Conservation (phyloP, 768 basidiomycete genomes). For the Daedaleopsis nitida region DNA sequence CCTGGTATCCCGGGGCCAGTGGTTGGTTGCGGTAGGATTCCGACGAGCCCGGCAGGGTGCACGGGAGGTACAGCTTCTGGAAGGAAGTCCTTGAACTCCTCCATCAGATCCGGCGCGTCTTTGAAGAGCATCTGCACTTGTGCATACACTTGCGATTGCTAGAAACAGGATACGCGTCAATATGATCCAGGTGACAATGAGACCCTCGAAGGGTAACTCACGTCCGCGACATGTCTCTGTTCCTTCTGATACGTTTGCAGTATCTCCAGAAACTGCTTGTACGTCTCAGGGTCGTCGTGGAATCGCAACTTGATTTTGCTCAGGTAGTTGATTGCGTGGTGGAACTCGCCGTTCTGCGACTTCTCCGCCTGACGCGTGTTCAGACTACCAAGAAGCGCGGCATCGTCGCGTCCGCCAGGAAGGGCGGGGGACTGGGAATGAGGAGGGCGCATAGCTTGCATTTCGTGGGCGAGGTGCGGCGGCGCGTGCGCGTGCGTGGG, state of each 20-base stretch:
- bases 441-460: constrained; percentile 26
- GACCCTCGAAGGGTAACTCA: constrained; percentile 47
- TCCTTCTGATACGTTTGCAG: constrained; percentile 85
- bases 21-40: constrained; percentile 53
- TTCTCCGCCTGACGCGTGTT: constrained; percentile 24
- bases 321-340: constrained; percentile 94
- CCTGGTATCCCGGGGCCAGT: constrained; percentile 36
- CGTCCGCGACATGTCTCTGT: constrained; percentile 69
- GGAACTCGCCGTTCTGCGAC: constrained; percentile 63
- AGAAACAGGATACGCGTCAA: background rate
- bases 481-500: constrained; percentile 38
- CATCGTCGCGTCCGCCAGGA: constrained; percentile 24
- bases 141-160: constrained; percentile 72
- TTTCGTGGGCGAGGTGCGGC: constrained; percentile 15
- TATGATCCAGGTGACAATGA: background rate
- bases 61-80: constrained; percentile 58
- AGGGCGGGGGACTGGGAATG: constrained; percentile 48
- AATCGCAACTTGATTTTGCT: constrained; percentile 98
- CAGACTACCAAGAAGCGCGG: constrained; percentile 66
- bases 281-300: constrained; percentile 85
- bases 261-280: constrained; percentile 88
- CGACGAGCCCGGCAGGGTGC: constrained; percentile 42
- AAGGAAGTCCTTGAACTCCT: constrained; percentile 81
- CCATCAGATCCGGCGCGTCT: constrained; percentile 75
- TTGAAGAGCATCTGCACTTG: constrained; percentile 84